phyloP scores from a whole-genome alignment of 2,329 filamentous ascomycete genomes.

The Diaporthe sp. region DNA sequence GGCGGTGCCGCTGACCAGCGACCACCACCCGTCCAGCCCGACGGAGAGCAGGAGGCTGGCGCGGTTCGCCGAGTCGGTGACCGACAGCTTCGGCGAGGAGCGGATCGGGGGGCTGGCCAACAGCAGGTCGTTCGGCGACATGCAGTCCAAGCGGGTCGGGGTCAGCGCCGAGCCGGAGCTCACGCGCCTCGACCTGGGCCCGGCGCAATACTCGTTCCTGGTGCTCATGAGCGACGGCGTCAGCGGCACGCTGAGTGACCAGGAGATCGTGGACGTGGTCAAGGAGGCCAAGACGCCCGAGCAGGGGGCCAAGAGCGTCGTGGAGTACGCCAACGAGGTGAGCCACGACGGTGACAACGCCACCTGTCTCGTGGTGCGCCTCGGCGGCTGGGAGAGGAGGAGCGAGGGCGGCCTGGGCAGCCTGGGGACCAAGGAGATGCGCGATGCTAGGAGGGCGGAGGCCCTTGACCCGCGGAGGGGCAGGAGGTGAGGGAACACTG shows the following conservation, averaged over 20 bases:
- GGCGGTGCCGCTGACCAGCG: conserved; percentile 84
- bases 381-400: conserved; percentile 77
- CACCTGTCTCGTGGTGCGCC: conserved; percentile 73
- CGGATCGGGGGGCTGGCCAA: conserved; percentile 94
- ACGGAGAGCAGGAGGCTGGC: conserved; percentile 85
- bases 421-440: conserved; percentile 89
- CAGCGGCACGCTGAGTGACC: conserved; percentile 85
- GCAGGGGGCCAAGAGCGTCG: conserved; percentile 81
- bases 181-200: conserved; percentile 78
- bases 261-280: conserved; percentile 95
- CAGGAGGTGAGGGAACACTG: conserved; percentile 53
- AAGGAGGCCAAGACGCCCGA: conserved; percentile 95
- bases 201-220: conserved; percentile 89
- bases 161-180: conserved; percentile 96
- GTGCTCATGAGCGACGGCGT: conserved; percentile 92
- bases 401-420: conserved; percentile 89
- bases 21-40: conserved; percentile 92
- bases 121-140: conserved; percentile 93
- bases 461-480: conserved; percentile 83
- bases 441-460: conserved; percentile 84
- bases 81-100: conserved; percentile 97
- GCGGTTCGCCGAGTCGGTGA: conserved; percentile 86
- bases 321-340: conserved; percentile 90
- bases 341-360: conserved; percentile 74
- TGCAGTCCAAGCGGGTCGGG: conserved; percentile 89